Evolutionary conservation across 2,329 filamentous ascomycete genomes (phyloP), one percentile per base, ranked within the genome.

Genomic region (Phialemonium atrogriseum): DNA sequence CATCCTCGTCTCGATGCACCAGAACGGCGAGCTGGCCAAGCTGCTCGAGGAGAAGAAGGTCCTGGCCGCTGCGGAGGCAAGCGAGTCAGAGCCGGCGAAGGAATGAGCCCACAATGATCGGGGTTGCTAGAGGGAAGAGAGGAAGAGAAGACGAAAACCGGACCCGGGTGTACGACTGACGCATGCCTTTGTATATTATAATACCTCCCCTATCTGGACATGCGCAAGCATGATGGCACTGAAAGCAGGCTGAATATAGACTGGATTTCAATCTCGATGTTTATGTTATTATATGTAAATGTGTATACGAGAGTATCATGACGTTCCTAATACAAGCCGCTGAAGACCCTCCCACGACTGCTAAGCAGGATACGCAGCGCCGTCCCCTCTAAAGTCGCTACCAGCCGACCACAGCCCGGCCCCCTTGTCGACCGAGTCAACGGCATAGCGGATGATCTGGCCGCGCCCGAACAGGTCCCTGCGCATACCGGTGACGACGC

Each of bases 1-100:
- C 59, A 98, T 98, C 43, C 60, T 98, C 47, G 81, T 96, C 56
- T 83, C 81, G 3, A 96, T 98, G 91, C 89, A 96, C 64, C 84
- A 95, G 62, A 93, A 85, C 52, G 91, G 91, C 17, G 87, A 93
- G 46, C 64, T 98, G 49, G 85, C 87, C 7, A 93, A 93, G 69
- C 60, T 96, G 55, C 68, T 98, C 30, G 85, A 94, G 54, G 84
- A 94, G 60, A 94, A 94, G 70, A 77, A 77, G 40, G 84, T 96
- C n/a, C 61, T 98, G 34, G 75, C 80, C 11, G 60, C 70, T 3
- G 57, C 60, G 3, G 70, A 77, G 38, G 76, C 79, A 30, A 50
- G 35, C 15, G 54, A 59, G 33, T 45, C 42, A n/a, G 47, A 49
- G 29, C 49, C 42, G 38, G 54, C 45, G 39, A 50, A 60, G 47